phyloP scores from a whole-genome alignment of 331 rosid genomes.

The Cydonia oblonga region DNA sequence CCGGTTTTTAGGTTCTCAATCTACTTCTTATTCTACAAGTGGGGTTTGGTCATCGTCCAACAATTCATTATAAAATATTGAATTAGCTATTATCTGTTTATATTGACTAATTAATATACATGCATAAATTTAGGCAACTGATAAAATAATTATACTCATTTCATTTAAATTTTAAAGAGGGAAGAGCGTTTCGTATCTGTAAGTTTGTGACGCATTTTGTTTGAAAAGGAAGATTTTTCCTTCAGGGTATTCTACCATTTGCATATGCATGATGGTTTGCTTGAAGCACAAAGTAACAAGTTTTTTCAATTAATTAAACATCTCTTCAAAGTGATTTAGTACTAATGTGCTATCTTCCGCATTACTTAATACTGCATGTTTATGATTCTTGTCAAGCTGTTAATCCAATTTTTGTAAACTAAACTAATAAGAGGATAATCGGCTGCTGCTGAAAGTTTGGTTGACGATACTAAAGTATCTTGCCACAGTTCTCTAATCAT shows the following conservation, averaged over 20 bases:
- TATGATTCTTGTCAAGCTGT: neutral
- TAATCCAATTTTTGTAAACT: neutral
- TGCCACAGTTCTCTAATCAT: neutral
- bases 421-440: neutral
- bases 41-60: neutral
- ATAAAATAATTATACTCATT: neutral
- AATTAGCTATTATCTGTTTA: neutral
- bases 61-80: neutral
- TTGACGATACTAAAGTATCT: neutral
- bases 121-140: no score
- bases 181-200: neutral
- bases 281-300: neutral
- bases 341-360: neutral
- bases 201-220: neutral
- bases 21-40: neutral
- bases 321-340: neutral
- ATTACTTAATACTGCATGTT: neutral
- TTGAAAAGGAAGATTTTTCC: no score
- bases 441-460: neutral
- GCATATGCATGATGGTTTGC: neutral
- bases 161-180: neutral
- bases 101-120: neutral
- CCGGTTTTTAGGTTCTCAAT: neutral
- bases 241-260: neutral
- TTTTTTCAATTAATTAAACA: neutral